Evolutionary conservation across 306 rosid genomes (phyloP), one percentile per base, ranked within the genome.

Genomic region (Quercus parvula): DNA sequence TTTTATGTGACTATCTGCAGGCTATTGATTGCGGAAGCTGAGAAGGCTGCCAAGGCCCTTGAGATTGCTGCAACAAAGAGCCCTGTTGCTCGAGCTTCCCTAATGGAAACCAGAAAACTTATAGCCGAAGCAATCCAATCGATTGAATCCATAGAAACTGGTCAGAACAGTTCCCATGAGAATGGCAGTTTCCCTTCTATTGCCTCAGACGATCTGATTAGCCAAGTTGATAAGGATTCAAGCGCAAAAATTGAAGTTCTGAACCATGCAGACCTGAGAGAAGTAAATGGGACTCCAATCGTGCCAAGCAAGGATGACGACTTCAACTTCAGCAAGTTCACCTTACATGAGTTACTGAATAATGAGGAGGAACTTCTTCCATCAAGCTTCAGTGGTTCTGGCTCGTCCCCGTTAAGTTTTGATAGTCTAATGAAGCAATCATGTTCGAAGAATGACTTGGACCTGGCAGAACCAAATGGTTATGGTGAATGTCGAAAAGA

Each of bases 71-170:
- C 99, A 3, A 81, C 78, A 7, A 93, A 74, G 88, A 95, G 94
- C 78, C 89, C 96, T 57, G 70, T 88, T 74, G 98, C 92, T 61
- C 97, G 67, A 81, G 96, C 93, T 81, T 95, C 99, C 70, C 90
- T 93, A 66, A 51, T 87, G 67, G 97, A 93, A 88, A 88, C 94
- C 41, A 88, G 99, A 84, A 92, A 88, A 86, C 92, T 95, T 67
- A 95, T 95, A 81, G 94, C 97, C n/a, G 97, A 95, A 84, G 99
- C 99, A 74, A 79, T 87, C 84, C 91, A 85, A 51, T 90, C 91
- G 24, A 90, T 93, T 51, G 90, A 93, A 79, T 90, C 93, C 85
- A 82, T 93, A 80, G 89, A 88, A 54, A 68, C 77, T 20, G 85
- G 71, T 46, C 86, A 66, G 56, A 56, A 56, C 17, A 71, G 85